Conservation (phyloP, 108 stramenopile species). For the Fragilariopsis cylindrus region DNA sequence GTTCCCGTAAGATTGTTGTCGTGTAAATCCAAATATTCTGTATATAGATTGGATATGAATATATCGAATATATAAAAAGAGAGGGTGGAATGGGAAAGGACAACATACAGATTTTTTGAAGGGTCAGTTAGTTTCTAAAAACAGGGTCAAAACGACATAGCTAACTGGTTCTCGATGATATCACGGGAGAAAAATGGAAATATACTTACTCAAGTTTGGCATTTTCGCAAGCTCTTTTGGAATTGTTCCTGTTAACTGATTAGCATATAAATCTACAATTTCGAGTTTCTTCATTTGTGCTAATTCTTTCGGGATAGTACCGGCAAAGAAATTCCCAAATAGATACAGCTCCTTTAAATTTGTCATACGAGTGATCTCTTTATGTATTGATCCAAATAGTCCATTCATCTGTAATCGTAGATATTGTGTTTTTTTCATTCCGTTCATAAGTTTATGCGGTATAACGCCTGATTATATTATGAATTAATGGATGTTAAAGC, state of each 20-base stretch:
- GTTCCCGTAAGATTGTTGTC: conserved; percentile 56
- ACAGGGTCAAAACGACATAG: too few relatives aligned
- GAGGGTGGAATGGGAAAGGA: neutral
- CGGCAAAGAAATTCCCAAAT: conserved; percentile 62
- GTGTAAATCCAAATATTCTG: conserved; percentile 54
- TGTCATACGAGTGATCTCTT: conserved; percentile 48
- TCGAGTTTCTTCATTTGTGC: conserved; percentile 47
- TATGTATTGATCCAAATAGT: conserved; percentile 54
- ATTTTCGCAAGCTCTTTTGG: conserved; percentile 49
- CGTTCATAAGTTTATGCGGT: conserved; percentile 40
- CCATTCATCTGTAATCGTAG: conserved; percentile 68
- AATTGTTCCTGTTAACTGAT: conserved; percentile 50
- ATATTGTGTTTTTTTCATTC: conserved; percentile 41
- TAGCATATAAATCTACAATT: conserved; percentile 59
- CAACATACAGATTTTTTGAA: neutral
- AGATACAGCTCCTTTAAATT: conserved; percentile 44
- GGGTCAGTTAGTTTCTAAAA: too few relatives aligned
- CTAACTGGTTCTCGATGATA: too few relatives aligned
- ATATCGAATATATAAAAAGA: neutral
- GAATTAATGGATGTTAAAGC: neutral
- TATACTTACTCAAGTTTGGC: conserved; percentile 44
- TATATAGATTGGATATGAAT: neutral
- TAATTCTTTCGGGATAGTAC: conserved; percentile 54
- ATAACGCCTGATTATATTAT: conserved; percentile 31
- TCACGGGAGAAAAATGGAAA: neutral